Base-by-base conservation (phyloP, 345 rosid genomes). In the Linum trigynum region DNA sequence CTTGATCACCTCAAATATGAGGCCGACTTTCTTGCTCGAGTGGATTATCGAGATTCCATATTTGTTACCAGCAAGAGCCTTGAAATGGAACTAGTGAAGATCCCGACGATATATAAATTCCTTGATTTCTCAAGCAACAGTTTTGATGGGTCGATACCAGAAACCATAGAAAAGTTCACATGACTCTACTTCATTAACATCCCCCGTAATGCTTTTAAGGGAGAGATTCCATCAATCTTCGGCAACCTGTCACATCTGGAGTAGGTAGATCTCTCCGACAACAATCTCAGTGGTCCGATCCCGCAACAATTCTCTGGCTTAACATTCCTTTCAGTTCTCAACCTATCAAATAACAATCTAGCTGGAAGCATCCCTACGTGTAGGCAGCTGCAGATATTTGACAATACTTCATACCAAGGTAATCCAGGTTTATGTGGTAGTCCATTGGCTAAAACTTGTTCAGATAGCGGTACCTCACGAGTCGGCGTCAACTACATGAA, bases 1-100 rank as follows among this genome's bases (percentile, higher is more conserved):
- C 40, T 16, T 17, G 57, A 67, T 3, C 77, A 63, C 67, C 69
- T 85, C 1, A 76, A 14, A 3, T 78, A 36, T 51, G 5, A 57
- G 11, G 2, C 61, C 12, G 39, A 74, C 9, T 0, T 0, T 2
- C 38, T 50, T 9, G 14, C 53, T 48, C 5, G 6, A 41, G 32
- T 23, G 32, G 53, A 48, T 48, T 48, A 48, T 48, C 14, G 14
- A 48, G 15, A 3, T 48, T 48, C 53, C 53, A 10, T 48, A 48
- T 2, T 9, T 48, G 53, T 48, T 48, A 48, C 14, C 53, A 48
- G 14, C 53, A 48, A 48, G 53, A 15, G 53, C 53, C 53, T 48
- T 9, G 14, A 48, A 48, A 4, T 12, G 53, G 53, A 48, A 48
- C 2, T 6, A 9, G 53, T 48, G 53, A 48, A 48, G 53, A 48